These are phyloP conservation scores for Articulospora tetracladia DNA, from an alignment of 495 filamentous ascomycete genomes.

Conservation along the genomic window DNA sequence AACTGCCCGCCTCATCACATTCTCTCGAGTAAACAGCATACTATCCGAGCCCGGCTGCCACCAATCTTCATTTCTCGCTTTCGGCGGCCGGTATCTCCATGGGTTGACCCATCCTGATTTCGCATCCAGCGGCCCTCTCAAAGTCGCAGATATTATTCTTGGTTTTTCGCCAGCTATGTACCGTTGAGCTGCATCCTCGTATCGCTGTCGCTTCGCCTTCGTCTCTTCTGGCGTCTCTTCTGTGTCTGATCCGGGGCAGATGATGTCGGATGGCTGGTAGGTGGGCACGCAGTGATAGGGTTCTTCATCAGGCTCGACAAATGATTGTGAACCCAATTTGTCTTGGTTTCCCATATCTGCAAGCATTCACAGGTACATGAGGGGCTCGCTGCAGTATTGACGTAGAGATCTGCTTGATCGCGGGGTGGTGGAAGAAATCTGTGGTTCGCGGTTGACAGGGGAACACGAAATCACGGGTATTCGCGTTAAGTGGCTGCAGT, in stretches of 20 bases:
- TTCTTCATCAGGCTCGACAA: constrained; percentile 3
- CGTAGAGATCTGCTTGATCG: background rate
- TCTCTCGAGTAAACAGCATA: constrained; percentile 21
- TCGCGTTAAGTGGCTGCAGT: background rate
- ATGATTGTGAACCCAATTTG: background rate
- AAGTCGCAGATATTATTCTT: constrained; percentile 21
- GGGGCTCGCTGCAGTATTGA: background rate
- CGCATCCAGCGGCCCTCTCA: constrained; percentile 21
- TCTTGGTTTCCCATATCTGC: background rate
- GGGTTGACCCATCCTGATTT: constrained; percentile 24
- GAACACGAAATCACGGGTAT: background rate
- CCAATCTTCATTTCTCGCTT: constrained; percentile 2
- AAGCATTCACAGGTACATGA: background rate
- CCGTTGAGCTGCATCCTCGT: constrained; percentile 18
- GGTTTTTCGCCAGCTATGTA: constrained; percentile 16
- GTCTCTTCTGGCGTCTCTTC: constrained; percentile 19
- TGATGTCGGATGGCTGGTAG: constrained; percentile 10
- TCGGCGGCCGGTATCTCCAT: constrained; percentile 14
- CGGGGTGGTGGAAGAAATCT: background rate
- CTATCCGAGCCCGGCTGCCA: constrained; percentile 19
- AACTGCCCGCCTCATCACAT: constrained; percentile 20
- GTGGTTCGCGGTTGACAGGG: background rate
- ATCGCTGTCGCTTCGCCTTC: constrained; percentile 13
- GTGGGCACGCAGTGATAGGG: constrained; percentile 15
- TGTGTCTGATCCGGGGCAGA: constrained; percentile 22